Evolutionary conservation across 495 filamentous ascomycete species (phyloP).

Genomic region (Astrothelium subdiscretum): DNA sequence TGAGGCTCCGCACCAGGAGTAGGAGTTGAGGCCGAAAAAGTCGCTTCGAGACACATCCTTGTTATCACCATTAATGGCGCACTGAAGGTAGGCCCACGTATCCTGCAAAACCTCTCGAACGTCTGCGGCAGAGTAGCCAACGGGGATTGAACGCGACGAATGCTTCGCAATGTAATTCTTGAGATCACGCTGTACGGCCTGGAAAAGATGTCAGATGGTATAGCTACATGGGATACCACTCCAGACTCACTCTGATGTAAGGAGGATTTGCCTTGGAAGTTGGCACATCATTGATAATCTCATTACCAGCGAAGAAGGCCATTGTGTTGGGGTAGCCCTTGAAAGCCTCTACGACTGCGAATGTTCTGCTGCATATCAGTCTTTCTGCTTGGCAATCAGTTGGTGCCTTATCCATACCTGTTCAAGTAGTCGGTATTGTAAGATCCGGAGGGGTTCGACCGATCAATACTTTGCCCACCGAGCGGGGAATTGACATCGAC

Average conservation of each 20-base stretch:
- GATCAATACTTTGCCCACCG: conserved; percentile 60
- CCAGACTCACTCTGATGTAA: conserved; percentile 38
- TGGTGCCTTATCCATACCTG: background rate
- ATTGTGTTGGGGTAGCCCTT: conserved; percentile 83
- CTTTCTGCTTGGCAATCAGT: background rate
- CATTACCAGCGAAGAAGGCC: conserved; percentile 90
- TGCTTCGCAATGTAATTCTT: conserved; percentile 79
- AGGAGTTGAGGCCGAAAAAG: conserved; percentile 89
- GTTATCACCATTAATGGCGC: conserved; percentile 35
- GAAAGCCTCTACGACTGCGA: conserved; percentile 87
- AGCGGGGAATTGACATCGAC: conserved; percentile 92
- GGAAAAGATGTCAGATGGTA: background rate
- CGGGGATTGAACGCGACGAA: conserved; percentile 55
- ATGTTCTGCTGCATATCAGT: conserved; percentile 47
- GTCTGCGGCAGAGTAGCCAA: conserved; percentile 92
- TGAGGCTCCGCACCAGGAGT: conserved; percentile 77
- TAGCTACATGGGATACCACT: background rate
- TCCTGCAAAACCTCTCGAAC: conserved; percentile 69
- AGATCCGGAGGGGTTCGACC: conserved; percentile 49
- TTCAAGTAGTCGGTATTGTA: conserved; percentile 66
- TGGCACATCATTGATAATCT: conserved; percentile 67
- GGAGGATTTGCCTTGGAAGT: conserved; percentile 48
- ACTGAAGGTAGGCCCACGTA: conserved; percentile 75
- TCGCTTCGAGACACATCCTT: conserved; percentile 58
- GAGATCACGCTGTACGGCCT: conserved; percentile 69